phyloP scores from a whole-genome alignment of 1,284 basidiomycete genomes.

The Ustilago loliicola region DNA sequence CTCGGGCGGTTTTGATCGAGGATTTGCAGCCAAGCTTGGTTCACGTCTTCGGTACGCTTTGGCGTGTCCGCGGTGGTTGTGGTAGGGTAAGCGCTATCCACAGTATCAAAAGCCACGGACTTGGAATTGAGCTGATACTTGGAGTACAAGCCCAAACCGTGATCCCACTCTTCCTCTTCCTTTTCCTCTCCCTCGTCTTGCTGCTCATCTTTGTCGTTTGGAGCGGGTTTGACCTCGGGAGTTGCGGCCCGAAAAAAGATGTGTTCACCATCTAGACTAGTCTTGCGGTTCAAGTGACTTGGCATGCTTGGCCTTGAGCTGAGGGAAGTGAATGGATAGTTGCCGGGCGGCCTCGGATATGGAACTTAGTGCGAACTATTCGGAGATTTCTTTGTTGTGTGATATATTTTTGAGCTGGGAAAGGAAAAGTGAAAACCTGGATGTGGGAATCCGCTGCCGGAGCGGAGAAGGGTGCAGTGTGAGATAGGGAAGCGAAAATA shows the following conservation, averaged over 20 bases:
- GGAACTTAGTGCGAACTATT: not conserved
- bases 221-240: not conserved
- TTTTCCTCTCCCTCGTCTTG: not conserved
- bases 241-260: not conserved
- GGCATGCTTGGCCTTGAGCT: not conserved
- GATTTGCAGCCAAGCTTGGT: too few relatives aligned
- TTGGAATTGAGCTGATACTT: not conserved
- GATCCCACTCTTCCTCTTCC: slow-evolving; percentile 10
- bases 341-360: not conserved
- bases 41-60: too few relatives aligned
- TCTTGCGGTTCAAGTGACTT: not conserved
- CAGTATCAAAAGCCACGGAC: not conserved
- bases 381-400: not conserved
- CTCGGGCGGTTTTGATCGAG: too few relatives aligned
- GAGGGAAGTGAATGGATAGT: not conserved
- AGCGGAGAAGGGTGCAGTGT: not conserved
- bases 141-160: not conserved
- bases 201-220: not conserved
- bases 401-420: too few relatives aligned
- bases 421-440: not conserved
- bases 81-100: not conserved
- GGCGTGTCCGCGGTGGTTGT: too few relatives aligned
- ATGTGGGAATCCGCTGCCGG: not conserved
- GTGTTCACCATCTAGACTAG: not conserved
- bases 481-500: not conserved